phyloP scores from a whole-genome alignment of 306 rosid species.

The Canavalia ensiformis region DNA sequence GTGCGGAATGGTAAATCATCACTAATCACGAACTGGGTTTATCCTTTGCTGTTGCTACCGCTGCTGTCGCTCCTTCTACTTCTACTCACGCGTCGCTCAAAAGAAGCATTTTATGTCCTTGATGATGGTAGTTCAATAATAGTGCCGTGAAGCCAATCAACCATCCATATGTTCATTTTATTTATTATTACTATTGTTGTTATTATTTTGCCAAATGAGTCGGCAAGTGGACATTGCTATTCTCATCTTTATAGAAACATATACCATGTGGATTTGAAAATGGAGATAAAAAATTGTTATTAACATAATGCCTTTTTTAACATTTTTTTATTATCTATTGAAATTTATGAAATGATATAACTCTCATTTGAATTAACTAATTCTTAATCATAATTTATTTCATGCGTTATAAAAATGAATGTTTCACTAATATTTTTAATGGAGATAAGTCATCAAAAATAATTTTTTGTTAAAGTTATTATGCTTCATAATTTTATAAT shows the following conservation, averaged over 20 bases:
- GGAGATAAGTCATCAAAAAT: not conserved
- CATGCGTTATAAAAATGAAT: not conserved
- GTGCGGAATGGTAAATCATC: constrained; percentile 34
- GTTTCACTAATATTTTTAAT: not conserved
- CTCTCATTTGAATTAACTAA: not conserved
- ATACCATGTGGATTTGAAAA: not conserved
- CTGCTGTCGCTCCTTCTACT: constrained; percentile 46
- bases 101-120: constrained; percentile 25
- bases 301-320: not conserved
- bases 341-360: not conserved
- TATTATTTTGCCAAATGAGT: not conserved
- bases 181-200: too few relatives aligned
- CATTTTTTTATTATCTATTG: not conserved
- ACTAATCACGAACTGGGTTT: constrained; percentile 37
- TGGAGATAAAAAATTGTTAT: not conserved
- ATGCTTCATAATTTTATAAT: too few relatives aligned
- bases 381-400: not conserved
- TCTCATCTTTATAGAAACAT: constrained; percentile 6
- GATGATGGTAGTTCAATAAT: constrained; percentile 36
- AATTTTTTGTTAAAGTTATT: too few relatives aligned
- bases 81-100: constrained; percentile 39
- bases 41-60: constrained; percentile 44
- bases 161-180: not conserved
- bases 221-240: not conserved
- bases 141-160: constrained; percentile 29